Base-by-base conservation (phyloP, 1,139 yeast genomes). In the Taphrina populina region DNA sequence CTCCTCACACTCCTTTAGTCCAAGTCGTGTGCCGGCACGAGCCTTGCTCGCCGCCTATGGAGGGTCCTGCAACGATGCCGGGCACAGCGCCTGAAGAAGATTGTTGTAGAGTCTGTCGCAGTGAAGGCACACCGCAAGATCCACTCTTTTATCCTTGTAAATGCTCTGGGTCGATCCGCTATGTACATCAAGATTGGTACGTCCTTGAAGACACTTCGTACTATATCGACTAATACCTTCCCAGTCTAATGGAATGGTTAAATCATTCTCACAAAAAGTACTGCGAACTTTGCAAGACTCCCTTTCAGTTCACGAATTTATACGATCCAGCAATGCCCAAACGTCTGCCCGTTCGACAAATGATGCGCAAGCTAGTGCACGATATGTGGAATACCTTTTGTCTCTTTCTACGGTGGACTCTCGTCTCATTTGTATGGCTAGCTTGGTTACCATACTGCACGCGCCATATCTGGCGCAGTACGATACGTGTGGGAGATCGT, bases 91-190 rank as follows among this genome's bases (percentile, higher is more conserved):
- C n/a, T 24, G 73, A 70, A n/a, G 77, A 74, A 57, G 75, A 76
- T 34, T 76, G 82, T 1, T 94, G 99, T 69, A 83, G 98, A 61
- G 90, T 92, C 56, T 92, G 99, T 69, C 83, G 96, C 58, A 92
- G 95, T 47, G 97, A 88, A 65, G 92, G 81, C n/a, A 79, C 94
- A 0, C 72, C 71, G 0, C 79, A 77, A 1, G 92, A 87, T 62
- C 96, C 96, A 2, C 73, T 92, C 52, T 84, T 79, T 62, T 92
- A 87, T 69, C 98, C 99, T 1, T 92, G 99, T 70, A 83, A 80
- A 65, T 92, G 98, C 70, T 78, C 88, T 59, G 99, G 99, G 1
- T 84, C 95, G 26, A 94, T 92, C 66, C 85, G 85, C 67, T 88
- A 82, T 66, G 87, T 92, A 57, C 99, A 92, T 70, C 95, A 92